Evolutionary conservation across 2,329 filamentous ascomycete species (phyloP), one percentile per base, ranked within the genome.

Genomic region (Paracamarosporium sp.): DNA sequence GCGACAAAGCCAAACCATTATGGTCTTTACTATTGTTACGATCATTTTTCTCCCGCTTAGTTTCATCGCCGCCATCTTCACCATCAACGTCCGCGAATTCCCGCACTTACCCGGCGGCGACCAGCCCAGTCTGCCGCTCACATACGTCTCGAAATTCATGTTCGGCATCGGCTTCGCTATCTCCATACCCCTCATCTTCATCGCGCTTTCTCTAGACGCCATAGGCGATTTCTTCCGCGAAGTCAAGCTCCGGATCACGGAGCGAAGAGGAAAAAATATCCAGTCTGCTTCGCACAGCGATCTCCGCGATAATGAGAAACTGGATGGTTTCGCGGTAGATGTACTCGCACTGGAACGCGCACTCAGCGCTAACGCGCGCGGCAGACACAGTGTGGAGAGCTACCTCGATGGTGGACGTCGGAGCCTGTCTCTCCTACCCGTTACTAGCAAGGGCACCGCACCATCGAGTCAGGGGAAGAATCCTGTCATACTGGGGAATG

Each of bases 1-100:
- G 0, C 79, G 82, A 7, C 80, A 88, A 74, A 82, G 58, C 13
- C 83, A 83, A 55, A 85, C 82, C 0, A 82, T 86, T 59, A 83
- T 86, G 80, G 81, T 86, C 7, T 86, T 86, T 65, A 86, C 84
- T 3, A 82, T 86, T 44, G 84, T 86, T 2, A 86, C 84, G 0
- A 85, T 86, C 56, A 78, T 86, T 25, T 86, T 86, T 68, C 72
- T 86, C 0, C 84, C 84, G 0, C 61, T 86, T 4, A 82, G 79
- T 1, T 86, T 86, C 69, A 84, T 86, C 56, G 79, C 83, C 0
- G 80, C 81, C 0, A 78, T 86, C 53, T 86, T 86, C 66, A 81
- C 83, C 1, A 83, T 86, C 65, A 82, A 85, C 55, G 75, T 86
- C 52, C 64, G 73, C 6, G 78, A 84, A 53, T 84, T 84, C 54